Base-by-base conservation (phyloP, 2,329 filamentous ascomycete species). In the Plenodomus lindquistii region DNA sequence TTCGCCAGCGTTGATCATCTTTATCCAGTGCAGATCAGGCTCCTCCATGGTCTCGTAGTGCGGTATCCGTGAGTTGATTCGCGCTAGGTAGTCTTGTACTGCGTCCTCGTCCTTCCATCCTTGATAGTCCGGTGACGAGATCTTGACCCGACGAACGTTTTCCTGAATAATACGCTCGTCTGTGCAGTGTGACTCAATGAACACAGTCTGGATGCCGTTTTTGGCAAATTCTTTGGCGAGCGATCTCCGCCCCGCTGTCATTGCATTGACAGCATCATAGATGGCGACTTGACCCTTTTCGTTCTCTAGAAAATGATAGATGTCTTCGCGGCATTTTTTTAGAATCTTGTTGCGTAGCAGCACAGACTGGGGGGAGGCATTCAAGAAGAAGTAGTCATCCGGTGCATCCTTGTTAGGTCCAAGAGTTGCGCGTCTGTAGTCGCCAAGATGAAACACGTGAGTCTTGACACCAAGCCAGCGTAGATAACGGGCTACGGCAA, bases 271-370 rank as follows among this genome's bases (percentile, higher is more conserved):
- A 21, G 95, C 94, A 73, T 99, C 94, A 70, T 97, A 99, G 51
- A 99, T 97, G 46, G 94, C 94, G 46, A 99, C 93, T 69, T 99
- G 94, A 11, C 94, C 94, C 63, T 97, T 97, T 67, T 97, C 94
- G 60, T 97, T 89, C 65, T 97, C 95, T 37, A 99, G 78, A 80
- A 96, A 99, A 46, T 88, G 87, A 67, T 97, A 96, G 48, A 99
- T 97, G 66, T 99, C 94, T 69, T 97, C 92, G 50, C 94, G 86
- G 62, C 94, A 99, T 71, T 95, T 96, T 76, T 97, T 96, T 17
- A 99, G 80, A 44, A 99, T 99, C 78, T 97, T 97, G 73, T 97
- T 94, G 27, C 94, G 86, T 41, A 99, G 78, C 58, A 97, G 85
- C n/a, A 97, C 89, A 1, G 94, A 96, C 11, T 89, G 84, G 3